These are phyloP conservation scores for Boletus barrowsii DNA, from an alignment of 768 basidiomycete species.

Conservation along the genomic window DNA sequence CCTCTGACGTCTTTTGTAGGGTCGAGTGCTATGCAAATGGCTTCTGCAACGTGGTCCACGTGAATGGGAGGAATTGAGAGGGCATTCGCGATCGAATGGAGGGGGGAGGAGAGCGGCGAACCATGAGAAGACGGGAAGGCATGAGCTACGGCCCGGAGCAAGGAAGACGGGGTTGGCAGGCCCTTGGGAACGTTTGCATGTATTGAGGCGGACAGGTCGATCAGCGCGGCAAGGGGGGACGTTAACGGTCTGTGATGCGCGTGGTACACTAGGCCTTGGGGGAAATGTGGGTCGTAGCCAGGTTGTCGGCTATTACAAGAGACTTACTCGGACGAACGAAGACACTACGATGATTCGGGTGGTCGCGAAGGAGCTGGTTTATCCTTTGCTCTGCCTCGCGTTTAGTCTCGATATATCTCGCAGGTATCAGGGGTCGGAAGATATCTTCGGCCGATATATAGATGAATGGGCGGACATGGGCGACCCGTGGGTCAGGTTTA, in stretches of 20 bases:
- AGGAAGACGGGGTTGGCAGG: conserved; percentile 61
- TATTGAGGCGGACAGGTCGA: conserved; percentile 75
- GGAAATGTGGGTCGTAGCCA: conserved; percentile 8
- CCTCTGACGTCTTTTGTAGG: conserved; percentile 51
- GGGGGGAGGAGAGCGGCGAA: conserved; percentile 40
- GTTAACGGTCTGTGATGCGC: conserved; percentile 89
- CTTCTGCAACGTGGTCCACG: conserved; percentile 91
- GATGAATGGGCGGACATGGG: conserved; percentile 65
- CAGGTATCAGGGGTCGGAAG: conserved; percentile 81
- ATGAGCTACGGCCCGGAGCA: conserved; percentile 54
- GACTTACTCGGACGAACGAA: conserved; percentile 87
- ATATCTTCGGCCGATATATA: conserved; percentile 91
- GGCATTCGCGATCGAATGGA: conserved; percentile 72
- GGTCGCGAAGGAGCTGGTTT: conserved; percentile 44
- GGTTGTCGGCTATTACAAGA: conserved; percentile 10
- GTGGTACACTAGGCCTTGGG: conserved; percentile 89
- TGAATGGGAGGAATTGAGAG: conserved; percentile 88
- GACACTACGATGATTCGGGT: conserved; percentile 58
- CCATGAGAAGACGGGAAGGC: conserved; percentile 31
- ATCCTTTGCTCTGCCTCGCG: conserved; percentile 82
- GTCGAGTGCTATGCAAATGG: conserved; percentile 65
- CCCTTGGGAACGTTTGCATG: conserved; percentile 57
- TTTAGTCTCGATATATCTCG: conserved; percentile 91
- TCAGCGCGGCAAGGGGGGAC: conserved; percentile 76
- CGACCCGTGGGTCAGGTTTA: conserved; percentile 28